Evolutionary conservation across 2,329 filamentous ascomycete species (phyloP), one percentile per base, ranked within the genome.

Genomic region (Trichoderma sp.): DNA sequence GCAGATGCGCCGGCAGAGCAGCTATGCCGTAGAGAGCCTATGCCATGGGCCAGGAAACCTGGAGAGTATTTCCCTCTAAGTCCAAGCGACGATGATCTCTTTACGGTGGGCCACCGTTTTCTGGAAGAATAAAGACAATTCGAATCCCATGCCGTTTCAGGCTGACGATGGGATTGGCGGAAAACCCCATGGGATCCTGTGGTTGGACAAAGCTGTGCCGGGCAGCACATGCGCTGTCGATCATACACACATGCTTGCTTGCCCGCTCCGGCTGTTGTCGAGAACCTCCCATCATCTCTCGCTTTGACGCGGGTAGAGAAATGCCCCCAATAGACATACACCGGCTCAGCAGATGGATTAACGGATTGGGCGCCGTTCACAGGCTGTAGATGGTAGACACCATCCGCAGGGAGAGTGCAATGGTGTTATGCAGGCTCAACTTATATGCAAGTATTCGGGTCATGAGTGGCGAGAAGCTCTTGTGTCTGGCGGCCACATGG

Each of bases 361-460:
- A 57, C 17, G 26, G 34, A 59, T 26, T 58, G 65, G 53, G 32
- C 17, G 65, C 26, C n/a, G 26, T 43, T 43, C 23, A 32, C 53
- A 39, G 36, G 39, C 39, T n/a, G 39, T 39, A 39, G 15, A 17
- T 34, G 23, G 50, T 9, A 47, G 65, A 58, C 55, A 68, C 66
- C 34, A 20, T 58, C 53, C 28, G 66, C 55, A 68, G 55, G 66
- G 66, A 61, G 66, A 61, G 34, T 13, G 65, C 32, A 68, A 32
- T 59, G 43, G 64, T 57, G 32, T 12, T 23, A 65, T 53, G 39
- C 62, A 53, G 62, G 28, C 39, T 32, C 62, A 13, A 23, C 26
- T 26, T 68, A 59, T 59, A 61, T 68, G 66, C 66, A 65, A 65
- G 68, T 64, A 55, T 65, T 70, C 61, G 58, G 68, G 67, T 30